Evolutionary conservation across 441 rosid species (phyloP), one percentile per base, ranked within the genome.

Genomic region (Gossypium trilobum): DNA sequence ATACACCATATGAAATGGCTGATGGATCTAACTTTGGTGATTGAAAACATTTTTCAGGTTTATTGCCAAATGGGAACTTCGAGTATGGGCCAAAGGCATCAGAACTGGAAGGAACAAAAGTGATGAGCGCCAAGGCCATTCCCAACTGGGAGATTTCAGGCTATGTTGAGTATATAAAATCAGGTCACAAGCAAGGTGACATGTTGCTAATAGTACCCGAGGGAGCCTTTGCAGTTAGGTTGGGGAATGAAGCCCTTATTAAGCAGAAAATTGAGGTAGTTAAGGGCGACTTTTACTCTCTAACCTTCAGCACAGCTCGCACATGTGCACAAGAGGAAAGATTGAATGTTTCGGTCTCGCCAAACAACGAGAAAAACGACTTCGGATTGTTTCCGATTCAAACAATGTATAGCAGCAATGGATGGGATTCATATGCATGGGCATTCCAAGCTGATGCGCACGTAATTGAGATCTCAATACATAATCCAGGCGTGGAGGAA

Each of bases 361-460:
- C 87, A 0, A 83, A 67, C 46, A 0, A 7, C 0, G 85, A 84
- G 64, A 60, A 44, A 1, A 54, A 81, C 0, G 96, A 88, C 75
- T 83, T 80, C 39, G 94, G 96, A 11, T 75, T 88, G 7, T 72
- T 92, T 10, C 94, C 94, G 0, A 82, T 91, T 66, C 94, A 91
- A 54, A 91, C 97, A 5, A 79, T 85, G 84, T 91, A 92, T n/a
- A 86, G 96, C 29, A 86, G 89, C 75, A 85, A 81, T 33, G 96
- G 92, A 0, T 92, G 94, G 92, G 97, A 92, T 81, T 79, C 90
- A 0, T 92, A 82, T 63, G 58, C 94, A 0, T 87, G 97, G 97
- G 90, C 84, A 2, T 92, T 92, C 78, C 65, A 61, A 27, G 94
- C 97, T 2, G 79, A 84, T 7, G 80, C 76, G 0, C 20, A 78